Percentiles rank a stretch among this genome's conserved stretches.
Conservation (phyloP, 768 basidiomycete genomes). For the Auriscalpium microsporum region DNA sequence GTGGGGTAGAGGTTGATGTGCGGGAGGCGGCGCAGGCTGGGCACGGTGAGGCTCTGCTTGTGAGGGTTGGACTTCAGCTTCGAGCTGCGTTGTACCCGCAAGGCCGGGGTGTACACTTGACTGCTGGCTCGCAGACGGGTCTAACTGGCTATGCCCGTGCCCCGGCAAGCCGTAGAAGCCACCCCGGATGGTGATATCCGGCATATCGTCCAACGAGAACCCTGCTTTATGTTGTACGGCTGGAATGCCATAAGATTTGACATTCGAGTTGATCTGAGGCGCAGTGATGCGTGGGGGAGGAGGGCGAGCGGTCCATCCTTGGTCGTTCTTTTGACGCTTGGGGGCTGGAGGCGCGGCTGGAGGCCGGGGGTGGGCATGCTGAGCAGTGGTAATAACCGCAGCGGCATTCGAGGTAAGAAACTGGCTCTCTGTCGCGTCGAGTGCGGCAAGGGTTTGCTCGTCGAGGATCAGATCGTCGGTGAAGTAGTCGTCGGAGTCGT, state of each 20-base stretch:
- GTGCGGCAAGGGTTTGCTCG: slow-evolving; percentile 8
- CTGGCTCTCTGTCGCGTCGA: slow-evolving; percentile 13
- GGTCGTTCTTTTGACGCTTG: slow-evolving; percentile 11
- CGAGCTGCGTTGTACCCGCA: no score
- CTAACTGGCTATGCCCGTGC: slow-evolving; percentile 3
- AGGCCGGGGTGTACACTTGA: background rate
- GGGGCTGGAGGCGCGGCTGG: slow-evolving; percentile 3
- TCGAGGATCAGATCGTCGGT: slow-evolving; percentile 15
- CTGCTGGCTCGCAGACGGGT: background rate
- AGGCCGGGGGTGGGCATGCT: slow-evolving; percentile 2
- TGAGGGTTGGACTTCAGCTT: no score
- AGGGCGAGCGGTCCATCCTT: slow-evolving; percentile 2
- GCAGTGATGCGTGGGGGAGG: no score
- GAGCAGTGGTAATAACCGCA: background rate
- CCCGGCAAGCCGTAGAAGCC: slow-evolving; percentile 13
- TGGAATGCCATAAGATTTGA: no score
- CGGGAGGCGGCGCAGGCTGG: background rate
- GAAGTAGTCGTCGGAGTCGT: slow-evolving; percentile 13
- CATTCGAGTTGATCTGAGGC: no score
- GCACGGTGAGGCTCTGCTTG: no score
- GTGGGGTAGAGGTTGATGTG: background rate
- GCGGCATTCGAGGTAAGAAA: background rate
- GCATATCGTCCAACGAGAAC: slow-evolving; percentile 10
- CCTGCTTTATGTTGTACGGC: background rate
- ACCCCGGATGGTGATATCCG: slow-evolving; percentile 10